phyloP scores from a whole-genome alignment of 129 eudicot species.

The Centrapalus pauciflorus region DNA sequence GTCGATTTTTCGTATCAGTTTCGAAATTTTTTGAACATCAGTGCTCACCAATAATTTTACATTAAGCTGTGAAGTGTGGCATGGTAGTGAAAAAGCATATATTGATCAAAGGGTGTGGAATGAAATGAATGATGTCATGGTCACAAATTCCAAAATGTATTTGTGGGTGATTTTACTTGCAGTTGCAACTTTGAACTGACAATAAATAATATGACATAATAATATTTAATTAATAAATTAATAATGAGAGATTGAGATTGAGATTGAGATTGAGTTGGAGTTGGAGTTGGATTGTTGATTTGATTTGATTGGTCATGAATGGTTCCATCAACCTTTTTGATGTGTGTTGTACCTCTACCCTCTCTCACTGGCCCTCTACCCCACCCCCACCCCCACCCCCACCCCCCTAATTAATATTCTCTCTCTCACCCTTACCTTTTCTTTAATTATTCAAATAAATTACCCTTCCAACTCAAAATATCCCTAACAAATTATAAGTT shows the following conservation, averaged over 20 bases:
- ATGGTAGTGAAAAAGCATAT: no score
- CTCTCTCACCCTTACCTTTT: neutral
- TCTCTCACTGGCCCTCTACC: constrained; percentile 22
- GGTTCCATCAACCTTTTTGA: constrained; percentile 34
- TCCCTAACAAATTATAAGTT: no score
- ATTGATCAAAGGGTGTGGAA: no score
- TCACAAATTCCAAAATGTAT: constrained; percentile 30
- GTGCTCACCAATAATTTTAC: no score
- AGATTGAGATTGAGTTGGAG: no score
- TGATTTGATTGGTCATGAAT: constrained; percentile 41
- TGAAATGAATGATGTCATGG: constrained; percentile 20
- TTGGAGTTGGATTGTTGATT: constrained; percentile 27
- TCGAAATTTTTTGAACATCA: no score
- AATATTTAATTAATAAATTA: neutral
- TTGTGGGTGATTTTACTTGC: constrained; percentile 22
- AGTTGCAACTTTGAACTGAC: constrained; percentile 20
- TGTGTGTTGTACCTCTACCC: constrained; percentile 25
- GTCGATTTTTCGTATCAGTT: no score
- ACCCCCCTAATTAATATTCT: neutral
- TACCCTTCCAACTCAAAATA: no score
- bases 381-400: neutral
- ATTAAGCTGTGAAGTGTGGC: no score
- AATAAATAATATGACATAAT: constrained; percentile 1
- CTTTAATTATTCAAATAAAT: neutral
- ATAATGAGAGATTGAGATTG: neutral